These are phyloP conservation scores for Cyberlindnera mycetangii DNA, from an alignment of 805 yeast genomes.

Conservation along the genomic window DNA sequence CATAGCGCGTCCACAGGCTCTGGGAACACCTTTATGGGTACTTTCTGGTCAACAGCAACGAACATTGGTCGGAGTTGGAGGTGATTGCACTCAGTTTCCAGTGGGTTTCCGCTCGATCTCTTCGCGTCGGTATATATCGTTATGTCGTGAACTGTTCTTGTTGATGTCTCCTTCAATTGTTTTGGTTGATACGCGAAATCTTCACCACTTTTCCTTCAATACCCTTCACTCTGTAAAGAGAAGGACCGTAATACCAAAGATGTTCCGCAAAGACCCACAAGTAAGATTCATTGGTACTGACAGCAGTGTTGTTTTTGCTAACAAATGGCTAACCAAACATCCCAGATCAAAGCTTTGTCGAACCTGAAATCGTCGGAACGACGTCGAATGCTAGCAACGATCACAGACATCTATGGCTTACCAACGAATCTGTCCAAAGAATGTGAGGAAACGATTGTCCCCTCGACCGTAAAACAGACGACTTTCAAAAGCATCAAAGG, in stretches of 20 bases:
- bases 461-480: conserved; percentile 50
- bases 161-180: no score
- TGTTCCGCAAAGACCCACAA: conserved; percentile 28
- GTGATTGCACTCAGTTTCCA: no score
- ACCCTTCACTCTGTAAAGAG: no score
- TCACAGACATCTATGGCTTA: conserved; percentile 42
- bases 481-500: conserved; percentile 53
- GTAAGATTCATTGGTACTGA: no score
- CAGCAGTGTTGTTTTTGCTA: no score
- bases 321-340: neutral
- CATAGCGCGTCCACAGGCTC: conserved; percentile 15
- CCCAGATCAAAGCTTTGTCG: conserved; percentile 63
- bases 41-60: neutral
- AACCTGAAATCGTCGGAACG: conserved; percentile 83
- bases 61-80: no score
- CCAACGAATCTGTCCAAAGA: conserved; percentile 31
- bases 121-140: no score
- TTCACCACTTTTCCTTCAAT: no score
- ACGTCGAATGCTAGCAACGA: conserved; percentile 37
- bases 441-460: conserved; percentile 22
- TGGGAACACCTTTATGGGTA: conserved; percentile 3
- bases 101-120: neutral
- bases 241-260: no score
- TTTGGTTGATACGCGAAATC: neutral
- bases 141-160: no score